Evolutionary conservation across 345 rosid species (phyloP).

Genomic region (Sonneratia alba): DNA sequence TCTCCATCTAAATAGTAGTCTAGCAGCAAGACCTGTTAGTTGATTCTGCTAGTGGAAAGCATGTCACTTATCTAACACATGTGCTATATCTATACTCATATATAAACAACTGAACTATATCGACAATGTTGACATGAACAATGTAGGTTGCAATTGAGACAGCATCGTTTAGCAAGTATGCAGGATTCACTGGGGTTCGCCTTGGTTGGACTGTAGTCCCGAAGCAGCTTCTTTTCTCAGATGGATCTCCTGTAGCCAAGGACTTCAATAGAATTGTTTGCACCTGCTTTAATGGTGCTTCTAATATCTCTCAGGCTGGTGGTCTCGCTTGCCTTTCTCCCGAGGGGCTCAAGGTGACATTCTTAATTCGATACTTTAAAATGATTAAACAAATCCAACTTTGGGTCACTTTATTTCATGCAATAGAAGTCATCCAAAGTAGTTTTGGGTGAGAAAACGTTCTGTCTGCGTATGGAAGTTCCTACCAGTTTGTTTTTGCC

Average conservation of each 20-base stretch:
- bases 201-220: slow-evolving; percentile 96
- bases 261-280: slow-evolving; percentile 84
- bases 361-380: neutral
- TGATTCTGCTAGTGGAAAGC: too few relatives aligned
- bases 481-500: neutral
- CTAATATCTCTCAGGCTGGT: slow-evolving; percentile 86
- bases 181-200: slow-evolving; percentile 96
- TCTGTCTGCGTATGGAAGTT: neutral
- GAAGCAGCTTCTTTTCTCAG: slow-evolving; percentile 69
- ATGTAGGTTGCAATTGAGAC: slow-evolving; percentile 84
- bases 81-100: too few relatives aligned
- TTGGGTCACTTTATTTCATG: neutral
- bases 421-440: neutral
- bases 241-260: slow-evolving; percentile 81
- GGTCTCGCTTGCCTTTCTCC: slow-evolving; percentile 87
- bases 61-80: too few relatives aligned
- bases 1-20: neutral
- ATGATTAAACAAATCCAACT: neutral
- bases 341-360: slow-evolving; percentile 63
- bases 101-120: too few relatives aligned
- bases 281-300: slow-evolving; percentile 93
- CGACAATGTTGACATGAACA: neutral
- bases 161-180: slow-evolving; percentile 87
- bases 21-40: too few relatives aligned
- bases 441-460: neutral